Conservation (phyloP, 495 filamentous ascomycete species). For the Neurospora sp. region DNA sequence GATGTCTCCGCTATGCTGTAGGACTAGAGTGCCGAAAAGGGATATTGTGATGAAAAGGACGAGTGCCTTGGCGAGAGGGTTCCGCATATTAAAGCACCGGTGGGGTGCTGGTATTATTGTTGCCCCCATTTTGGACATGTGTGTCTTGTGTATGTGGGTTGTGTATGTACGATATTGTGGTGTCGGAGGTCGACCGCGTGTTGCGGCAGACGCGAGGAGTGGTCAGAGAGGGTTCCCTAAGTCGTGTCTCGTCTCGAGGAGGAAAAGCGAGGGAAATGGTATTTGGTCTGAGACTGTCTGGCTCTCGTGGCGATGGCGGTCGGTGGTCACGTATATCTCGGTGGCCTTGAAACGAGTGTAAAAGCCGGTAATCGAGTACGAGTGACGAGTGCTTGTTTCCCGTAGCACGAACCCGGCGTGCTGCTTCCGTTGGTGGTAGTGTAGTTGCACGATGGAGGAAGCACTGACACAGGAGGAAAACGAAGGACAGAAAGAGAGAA, state of each 20-base stretch:
- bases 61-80: conserved; percentile 32
- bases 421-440: neutral
- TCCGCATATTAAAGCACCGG: conserved; percentile 34
- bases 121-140: conserved; percentile 24
- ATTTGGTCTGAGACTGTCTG: neutral
- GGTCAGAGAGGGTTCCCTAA: neutral
- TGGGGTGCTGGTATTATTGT: conserved; percentile 25
- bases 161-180: neutral
- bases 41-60: conserved; percentile 27
- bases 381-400: neutral
- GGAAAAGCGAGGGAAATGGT: neutral
- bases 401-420: neutral
- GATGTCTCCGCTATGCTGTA: conserved; percentile 25
- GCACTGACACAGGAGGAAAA: neutral
- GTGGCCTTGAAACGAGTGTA: neutral
- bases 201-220: neutral
- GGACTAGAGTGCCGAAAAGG: conserved; percentile 22
- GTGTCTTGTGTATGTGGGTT: neutral
- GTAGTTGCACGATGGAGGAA: neutral
- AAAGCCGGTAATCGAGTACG: neutral
- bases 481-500: neutral
- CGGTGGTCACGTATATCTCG: neutral
- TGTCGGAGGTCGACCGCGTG: neutral
- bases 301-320: neutral
- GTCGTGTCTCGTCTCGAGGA: neutral